Percentiles rank a stretch among this genome's conserved stretches.
phyloP scores from a whole-genome alignment of 116 monocot species.

The Posidonia oceanica region DNA sequence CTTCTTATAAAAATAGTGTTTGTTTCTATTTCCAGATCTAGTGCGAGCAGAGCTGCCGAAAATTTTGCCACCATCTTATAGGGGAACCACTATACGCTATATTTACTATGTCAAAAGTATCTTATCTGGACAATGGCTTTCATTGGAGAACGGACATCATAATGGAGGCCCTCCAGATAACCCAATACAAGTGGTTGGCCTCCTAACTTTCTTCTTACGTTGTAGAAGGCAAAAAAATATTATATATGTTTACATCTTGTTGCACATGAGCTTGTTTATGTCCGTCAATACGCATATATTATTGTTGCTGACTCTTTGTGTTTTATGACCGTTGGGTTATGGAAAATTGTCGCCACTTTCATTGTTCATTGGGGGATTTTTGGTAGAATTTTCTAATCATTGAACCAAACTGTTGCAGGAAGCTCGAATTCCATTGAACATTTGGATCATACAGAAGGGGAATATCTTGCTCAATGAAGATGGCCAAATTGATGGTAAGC shows the following conservation, averaged over 20 bases:
- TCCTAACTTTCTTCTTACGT: background rate
- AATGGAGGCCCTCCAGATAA: constrained; percentile 29
- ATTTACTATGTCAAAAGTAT: constrained; percentile 73
- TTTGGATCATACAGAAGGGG: constrained; percentile 60
- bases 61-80: constrained; percentile 83
- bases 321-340: too few relatives aligned
- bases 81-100: constrained; percentile 80
- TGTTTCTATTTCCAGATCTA: constrained; percentile 40
- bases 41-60: constrained; percentile 67
- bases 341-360: too few relatives aligned
- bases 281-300: background rate
- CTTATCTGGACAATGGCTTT: constrained; percentile 52
- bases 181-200: constrained; percentile 53
- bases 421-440: constrained; percentile 73
- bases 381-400: background rate
- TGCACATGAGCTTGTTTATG: background rate
- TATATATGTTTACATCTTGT: background rate
- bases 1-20: background rate
- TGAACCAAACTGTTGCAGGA: constrained; percentile 35
- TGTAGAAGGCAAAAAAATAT: background rate
- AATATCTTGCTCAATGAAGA: constrained; percentile 57
- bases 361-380: background rate
- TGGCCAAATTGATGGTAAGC: constrained; percentile 11
- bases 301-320: too few relatives aligned
- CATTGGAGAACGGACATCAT: constrained; percentile 55